Conservation (phyloP, 2,329 filamentous ascomycete genomes). For the Cryphonectria radicalis region DNA sequence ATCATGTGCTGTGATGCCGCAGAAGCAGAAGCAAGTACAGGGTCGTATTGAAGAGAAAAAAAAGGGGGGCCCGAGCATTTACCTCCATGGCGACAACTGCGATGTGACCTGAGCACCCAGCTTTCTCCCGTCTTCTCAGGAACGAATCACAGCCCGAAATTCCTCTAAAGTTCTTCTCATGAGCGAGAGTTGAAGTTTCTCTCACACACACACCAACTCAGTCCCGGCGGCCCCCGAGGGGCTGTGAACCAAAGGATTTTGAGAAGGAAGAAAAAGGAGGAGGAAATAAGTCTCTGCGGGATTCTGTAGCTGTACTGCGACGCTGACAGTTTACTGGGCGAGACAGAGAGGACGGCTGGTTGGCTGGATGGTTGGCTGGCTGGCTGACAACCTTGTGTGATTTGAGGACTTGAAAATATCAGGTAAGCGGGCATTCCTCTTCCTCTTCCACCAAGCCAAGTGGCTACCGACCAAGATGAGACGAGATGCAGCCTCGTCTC, state of each 20-base stretch:
- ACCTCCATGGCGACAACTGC: constrained; percentile 26
- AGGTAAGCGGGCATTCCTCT: constrained; percentile 16
- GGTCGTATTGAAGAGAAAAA: neutral
- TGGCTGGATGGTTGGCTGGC: constrained; percentile 7
- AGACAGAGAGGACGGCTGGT: constrained; percentile 18
- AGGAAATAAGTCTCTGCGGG: neutral
- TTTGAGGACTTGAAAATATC: constrained; percentile 7
- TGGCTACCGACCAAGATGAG: constrained; percentile 22
- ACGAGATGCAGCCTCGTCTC: constrained; percentile 8
- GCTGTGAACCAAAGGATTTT: neutral
- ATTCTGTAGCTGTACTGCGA: constrained; percentile 23
- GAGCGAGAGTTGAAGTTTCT: constrained; percentile 9
- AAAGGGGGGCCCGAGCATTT: constrained; percentile 10
- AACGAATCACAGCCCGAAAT: constrained; percentile 16
- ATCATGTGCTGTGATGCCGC: neutral
- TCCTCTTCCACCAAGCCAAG: constrained; percentile 16
- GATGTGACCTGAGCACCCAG: constrained; percentile 16
- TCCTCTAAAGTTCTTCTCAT: neutral
- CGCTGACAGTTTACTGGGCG: constrained; percentile 25
- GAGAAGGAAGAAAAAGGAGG: neutral
- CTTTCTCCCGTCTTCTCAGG: constrained; percentile 9
- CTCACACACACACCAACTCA: neutral
- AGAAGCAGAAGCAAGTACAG: constrained; percentile 12
- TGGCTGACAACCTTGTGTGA: constrained; percentile 1
- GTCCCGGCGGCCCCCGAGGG: constrained; percentile 14